Evolutionary conservation across 2,329 filamentous ascomycete species (phyloP), one percentile per base, ranked within the genome.

Genomic region (Tolypocladium amazonense): DNA sequence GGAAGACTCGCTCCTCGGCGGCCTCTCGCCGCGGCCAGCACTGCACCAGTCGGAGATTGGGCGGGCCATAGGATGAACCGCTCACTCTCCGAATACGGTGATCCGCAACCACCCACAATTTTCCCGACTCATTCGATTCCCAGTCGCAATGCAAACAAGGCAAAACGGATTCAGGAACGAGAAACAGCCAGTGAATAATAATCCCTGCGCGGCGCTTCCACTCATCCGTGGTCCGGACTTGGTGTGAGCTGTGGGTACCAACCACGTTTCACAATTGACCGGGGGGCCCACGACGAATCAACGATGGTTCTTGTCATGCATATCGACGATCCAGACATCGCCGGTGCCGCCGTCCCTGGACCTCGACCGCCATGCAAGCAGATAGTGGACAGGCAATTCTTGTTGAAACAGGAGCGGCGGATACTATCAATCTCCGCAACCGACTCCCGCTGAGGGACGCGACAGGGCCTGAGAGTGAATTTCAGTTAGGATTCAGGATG

Each of bases 51-150:
- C 75, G 14, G 76, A 79, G 55, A 84, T 83, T 69, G 81, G 81
- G 7, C 75, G 78, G 35, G 81, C 81, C 3, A 78, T 84, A 58
- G 81, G 81, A n/a, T 84, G 74, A 80, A 60, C 12, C 20, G 14
- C 20, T 55, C 37, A 43, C 37, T 59, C n/a, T 23, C 37, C 27
- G 15, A 30, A 30, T 18, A 5, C 18, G 50, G 50, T 11, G 11
- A 53, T 35, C 50, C 50, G 50, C 50, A 53, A 37, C 6, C 11
- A 20, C 30, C 50, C 50, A 23, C 30, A 35, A 15, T 1, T 23
- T 37, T 53, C 4, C n/a, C 20, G 4, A 23, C 20, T 53, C n/a
- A 18, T 35, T 53, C 27, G 47, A 20, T 35, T 35, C 27, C 27
- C 4, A 20, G 5, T 33, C 33, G 15, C 30, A 23, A 35, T 37